Evolutionary conservation across 768 basidiomycete genomes (phyloP), one percentile per base, ranked within the genome.

Genomic region (Lactarius sanguifluus): DNA sequence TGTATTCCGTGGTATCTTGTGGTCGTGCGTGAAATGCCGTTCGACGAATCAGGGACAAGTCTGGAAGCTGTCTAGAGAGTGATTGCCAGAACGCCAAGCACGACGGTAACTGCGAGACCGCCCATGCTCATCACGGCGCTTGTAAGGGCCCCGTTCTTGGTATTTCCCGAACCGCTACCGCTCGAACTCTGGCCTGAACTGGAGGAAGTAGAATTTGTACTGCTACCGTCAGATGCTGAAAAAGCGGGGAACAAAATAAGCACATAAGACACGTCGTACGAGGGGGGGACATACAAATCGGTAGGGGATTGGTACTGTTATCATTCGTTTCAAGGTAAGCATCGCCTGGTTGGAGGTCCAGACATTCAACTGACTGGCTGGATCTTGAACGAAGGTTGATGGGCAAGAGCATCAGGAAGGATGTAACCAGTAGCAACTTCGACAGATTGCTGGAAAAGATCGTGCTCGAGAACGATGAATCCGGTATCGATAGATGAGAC

Each of bases 391-490:
- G 78, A 62, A 23, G 86, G 87, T 43, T 82, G 77, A 73, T 83
- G 84, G 4, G 87, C 86, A 67, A 92, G 78, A 7, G 91, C 93
- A 72, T 87, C 86, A 3, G 93, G 93, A 18, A 94, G 82, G 72
- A 94, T 86, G 79, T 94, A 94, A 43, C 90, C 92, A 45, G 89
- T 89, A 4, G 93, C 92, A 25, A 95, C 82, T 67, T 94, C 90
- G 54, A 94, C 92, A 1, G 87, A 82, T 75, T 94, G 88, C 76
- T 88, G 86, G 81, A 92, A 94, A 40, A 94, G 81, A 76, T 94
- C 93, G 74, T 92, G 90, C 75, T 92, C 91, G 41, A 96, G 82
- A 59, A 92, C 90, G 72, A 96, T 92, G 81, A 96, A 96, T 13
- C 94, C 94, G n/a, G 76, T 84, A 72, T 81, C 68, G 64, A 90